These are phyloP conservation scores for Seiridium cupressi DNA, from an alignment of 2,329 filamentous ascomycete genomes.

Conservation along the genomic window DNA sequence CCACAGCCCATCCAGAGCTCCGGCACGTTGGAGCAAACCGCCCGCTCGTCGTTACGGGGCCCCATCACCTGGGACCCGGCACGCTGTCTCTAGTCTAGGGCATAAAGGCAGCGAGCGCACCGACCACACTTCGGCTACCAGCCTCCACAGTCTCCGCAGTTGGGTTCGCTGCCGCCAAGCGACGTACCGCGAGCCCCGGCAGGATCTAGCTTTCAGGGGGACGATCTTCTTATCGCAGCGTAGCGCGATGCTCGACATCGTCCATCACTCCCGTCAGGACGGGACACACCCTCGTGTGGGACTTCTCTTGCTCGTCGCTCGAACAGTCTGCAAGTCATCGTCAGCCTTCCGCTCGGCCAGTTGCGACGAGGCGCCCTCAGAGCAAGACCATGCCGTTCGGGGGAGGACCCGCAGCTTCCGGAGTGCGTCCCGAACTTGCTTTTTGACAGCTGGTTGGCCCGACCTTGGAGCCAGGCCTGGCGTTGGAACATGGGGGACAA, in stretches of 20 bases:
- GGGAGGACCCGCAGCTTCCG: neutral
- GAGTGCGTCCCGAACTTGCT: neutral
- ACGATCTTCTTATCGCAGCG: neutral
- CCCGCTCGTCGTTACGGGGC: too few species aligned
- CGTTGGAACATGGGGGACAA: too few species aligned
- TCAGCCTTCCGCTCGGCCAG: neutral
- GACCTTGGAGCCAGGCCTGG: too few species aligned
- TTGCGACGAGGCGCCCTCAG: neutral
- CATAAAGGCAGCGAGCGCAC: too few species aligned
- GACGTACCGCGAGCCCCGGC: too few species aligned
- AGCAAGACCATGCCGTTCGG: neutral
- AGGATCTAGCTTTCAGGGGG: neutral
- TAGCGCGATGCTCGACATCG: neutral
- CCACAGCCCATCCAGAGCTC: too few species aligned
- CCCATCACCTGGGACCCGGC: too few species aligned
- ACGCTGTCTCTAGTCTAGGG: too few species aligned
- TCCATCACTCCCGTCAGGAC: neutral
- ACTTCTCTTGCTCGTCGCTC: neutral
- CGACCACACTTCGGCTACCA: too few species aligned
- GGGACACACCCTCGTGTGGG: neutral
- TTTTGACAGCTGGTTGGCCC: neutral
- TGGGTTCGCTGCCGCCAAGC: too few species aligned
- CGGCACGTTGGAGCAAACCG: too few species aligned
- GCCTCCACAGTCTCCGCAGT: too few species aligned
- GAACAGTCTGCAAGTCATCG: neutral